Conservation (phyloP, 2,329 filamentous ascomycete genomes). For the Geosmithia morbida region DNA sequence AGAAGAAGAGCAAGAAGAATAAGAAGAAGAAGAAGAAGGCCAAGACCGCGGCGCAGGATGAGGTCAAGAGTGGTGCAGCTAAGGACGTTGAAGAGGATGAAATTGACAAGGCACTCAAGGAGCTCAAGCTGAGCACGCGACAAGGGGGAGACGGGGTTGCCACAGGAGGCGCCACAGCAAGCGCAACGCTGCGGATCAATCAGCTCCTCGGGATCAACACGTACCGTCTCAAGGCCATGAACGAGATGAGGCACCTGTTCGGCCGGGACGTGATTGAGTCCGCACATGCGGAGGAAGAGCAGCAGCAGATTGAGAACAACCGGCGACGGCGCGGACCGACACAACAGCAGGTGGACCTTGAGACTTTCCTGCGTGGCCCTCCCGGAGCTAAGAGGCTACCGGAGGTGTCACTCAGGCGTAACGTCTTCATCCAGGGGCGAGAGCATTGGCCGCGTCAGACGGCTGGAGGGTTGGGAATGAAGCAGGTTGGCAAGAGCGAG, state of each 20-base stretch:
- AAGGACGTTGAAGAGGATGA: constrained; percentile 28
- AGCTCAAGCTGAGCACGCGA: constrained; percentile 24
- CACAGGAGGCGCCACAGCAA: not conserved
- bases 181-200: constrained; percentile 13
- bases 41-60: constrained; percentile 6
- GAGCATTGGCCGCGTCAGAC: constrained; percentile 74
- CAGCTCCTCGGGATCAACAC: constrained; percentile 38
- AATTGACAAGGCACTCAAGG: constrained; percentile 38
- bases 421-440: constrained; percentile 75
- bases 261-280: constrained; percentile 42
- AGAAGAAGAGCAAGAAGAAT: constrained; percentile 20
- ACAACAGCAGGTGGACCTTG: constrained; percentile 39
- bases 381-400: constrained; percentile 47
- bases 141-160: not conserved
- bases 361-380: constrained; percentile 37
- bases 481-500: constrained; percentile 26
- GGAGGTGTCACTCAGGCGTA: constrained; percentile 58
- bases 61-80: constrained; percentile 4
- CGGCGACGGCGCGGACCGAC: constrained; percentile 17
- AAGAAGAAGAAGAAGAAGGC: constrained; percentile 22
- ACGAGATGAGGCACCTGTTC: constrained; percentile 68
- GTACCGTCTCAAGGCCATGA: constrained; percentile 67
- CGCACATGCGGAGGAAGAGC: constrained; percentile 32
- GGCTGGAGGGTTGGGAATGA: constrained; percentile 75
- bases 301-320: constrained; percentile 19